Percentiles rank a stretch among this genome's conserved stretches.
Conservation (phyloP, 306 rosid genomes). For the Comarum palustre region DNA sequence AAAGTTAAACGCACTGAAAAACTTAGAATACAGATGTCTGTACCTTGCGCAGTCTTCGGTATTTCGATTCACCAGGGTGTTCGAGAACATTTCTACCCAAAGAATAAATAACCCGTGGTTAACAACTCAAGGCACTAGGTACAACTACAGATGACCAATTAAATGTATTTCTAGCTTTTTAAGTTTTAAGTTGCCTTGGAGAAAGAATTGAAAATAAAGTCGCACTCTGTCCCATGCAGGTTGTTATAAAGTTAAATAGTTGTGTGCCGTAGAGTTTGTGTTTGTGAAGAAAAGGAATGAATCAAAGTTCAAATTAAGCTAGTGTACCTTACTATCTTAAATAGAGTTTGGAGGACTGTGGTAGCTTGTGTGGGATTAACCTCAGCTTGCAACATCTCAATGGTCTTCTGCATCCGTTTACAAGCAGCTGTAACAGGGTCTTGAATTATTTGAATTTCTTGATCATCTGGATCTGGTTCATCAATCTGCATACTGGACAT, state of each 20-base stretch:
- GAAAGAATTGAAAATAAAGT: background rate
- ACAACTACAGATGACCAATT: slow-evolving; percentile 3
- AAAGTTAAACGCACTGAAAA: background rate
- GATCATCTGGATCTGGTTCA: slow-evolving; percentile 86
- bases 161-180: background rate
- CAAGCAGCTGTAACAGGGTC: slow-evolving; percentile 58
- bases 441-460: slow-evolving; percentile 72
- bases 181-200: background rate
- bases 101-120: slow-evolving; percentile 14
- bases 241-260: background rate
- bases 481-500: slow-evolving; percentile 44
- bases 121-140: slow-evolving; percentile 20
- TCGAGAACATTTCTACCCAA: slow-evolving; percentile 71
- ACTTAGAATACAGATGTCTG: background rate
- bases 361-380: slow-evolving; percentile 49
- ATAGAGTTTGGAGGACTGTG: slow-evolving; percentile 59
- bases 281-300: background rate
- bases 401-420: slow-evolving; percentile 56
- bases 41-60: slow-evolving; percentile 78
- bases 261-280: background rate
- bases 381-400: slow-evolving; percentile 58
- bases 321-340: slow-evolving; percentile 68
- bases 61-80: slow-evolving; percentile 72
- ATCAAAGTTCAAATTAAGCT: background rate
- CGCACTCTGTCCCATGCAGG: background rate